Evolutionary conservation across 306 rosid genomes (phyloP).

Genomic region (Pyrus pyrifolia): DNA sequence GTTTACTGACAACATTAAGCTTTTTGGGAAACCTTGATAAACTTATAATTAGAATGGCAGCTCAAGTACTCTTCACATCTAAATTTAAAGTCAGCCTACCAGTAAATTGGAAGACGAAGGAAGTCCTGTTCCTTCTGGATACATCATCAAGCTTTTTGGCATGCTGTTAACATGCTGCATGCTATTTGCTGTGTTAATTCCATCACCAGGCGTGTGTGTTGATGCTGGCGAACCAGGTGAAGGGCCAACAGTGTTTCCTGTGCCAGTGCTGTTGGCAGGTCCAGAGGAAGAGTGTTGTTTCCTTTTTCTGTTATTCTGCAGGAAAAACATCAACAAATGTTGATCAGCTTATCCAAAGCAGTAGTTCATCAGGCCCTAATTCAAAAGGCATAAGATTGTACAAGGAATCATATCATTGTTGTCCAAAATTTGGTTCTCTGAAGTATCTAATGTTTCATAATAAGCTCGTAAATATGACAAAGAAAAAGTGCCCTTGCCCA

Average conservation of each 20-base stretch:
- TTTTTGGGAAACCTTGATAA: background rate
- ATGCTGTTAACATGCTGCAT: conserved; percentile 64
- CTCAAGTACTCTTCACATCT: background rate
- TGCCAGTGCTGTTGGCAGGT: conserved; percentile 85
- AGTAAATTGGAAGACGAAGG: conserved; percentile 81
- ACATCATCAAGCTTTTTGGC: conserved; percentile 66
- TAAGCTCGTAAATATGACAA: background rate
- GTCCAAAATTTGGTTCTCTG: background rate
- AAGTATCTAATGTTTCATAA: background rate
- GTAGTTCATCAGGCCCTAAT: conserved; percentile 1
- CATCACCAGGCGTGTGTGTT: conserved; percentile 89
- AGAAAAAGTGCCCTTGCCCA: background rate
- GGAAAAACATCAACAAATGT: conserved; percentile 13
- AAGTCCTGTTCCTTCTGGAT: conserved; percentile 68
- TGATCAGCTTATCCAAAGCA: background rate
- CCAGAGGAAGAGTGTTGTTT: conserved; percentile 91
- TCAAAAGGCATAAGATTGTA: conserved; percentile 10
- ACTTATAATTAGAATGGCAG: background rate
- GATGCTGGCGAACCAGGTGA: conserved; percentile 88
- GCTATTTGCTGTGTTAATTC: conserved; percentile 57
- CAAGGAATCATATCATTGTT: background rate
- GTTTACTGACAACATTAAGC: background rate
- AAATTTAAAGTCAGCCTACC: conserved; percentile 39
- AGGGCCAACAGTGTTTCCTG: conserved; percentile 85
- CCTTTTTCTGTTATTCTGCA: conserved; percentile 78